These are phyloP conservation scores for apple (Malus domestica) DNA, from an alignment of 306 rosid genomes.

Conservation along the genomic window DNA sequence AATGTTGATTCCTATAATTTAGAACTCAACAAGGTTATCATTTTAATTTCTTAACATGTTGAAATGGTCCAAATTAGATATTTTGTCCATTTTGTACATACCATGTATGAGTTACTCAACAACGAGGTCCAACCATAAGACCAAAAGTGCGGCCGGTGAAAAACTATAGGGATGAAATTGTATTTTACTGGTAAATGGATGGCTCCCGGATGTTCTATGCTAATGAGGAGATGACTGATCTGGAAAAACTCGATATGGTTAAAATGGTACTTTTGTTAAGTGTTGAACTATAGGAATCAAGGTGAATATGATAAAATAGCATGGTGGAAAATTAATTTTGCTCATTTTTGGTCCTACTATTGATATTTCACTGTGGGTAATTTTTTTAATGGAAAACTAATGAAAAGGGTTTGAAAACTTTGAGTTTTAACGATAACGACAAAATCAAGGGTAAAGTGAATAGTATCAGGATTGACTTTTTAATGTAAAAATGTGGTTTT, in stretches of 20 bases:
- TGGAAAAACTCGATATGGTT: background rate
- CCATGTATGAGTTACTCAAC: background rate
- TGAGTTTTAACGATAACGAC: no score
- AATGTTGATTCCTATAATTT: background rate
- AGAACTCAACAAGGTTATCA: background rate
- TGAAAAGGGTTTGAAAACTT: no score
- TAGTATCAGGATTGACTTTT: no score
- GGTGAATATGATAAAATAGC: background rate
- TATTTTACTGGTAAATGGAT: background rate
- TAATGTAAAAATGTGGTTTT: no score
- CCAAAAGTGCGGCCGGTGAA: background rate
- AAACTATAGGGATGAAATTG: background rate
- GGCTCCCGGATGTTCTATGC: background rate
- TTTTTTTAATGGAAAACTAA: background rate
- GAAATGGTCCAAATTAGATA: background rate
- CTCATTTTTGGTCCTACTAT: background rate
- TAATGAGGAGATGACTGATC: background rate
- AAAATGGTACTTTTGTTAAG: background rate
- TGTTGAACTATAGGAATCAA: background rate
- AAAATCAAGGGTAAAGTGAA: no score
- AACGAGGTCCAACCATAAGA: background rate
- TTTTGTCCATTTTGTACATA: background rate
- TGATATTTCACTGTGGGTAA: background rate
- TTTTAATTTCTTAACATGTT: background rate
- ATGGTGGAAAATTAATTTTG: background rate